Evolutionary conservation across 2,329 filamentous ascomycete genomes (phyloP), one percentile per base, ranked within the genome.

Genomic region (Lojkania enalia): DNA sequence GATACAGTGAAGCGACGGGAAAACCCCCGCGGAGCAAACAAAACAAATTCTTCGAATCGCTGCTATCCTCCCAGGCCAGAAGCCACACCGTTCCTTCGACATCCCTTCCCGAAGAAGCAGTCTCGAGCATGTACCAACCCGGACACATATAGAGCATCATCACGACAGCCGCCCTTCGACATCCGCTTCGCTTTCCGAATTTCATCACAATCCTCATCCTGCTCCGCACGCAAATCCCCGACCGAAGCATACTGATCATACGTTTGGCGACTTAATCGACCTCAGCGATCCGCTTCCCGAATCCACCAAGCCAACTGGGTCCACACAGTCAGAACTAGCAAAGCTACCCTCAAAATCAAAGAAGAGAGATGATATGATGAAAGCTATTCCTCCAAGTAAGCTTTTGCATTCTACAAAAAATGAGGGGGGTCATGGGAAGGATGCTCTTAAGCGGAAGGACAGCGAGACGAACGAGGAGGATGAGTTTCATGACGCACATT

Each of bases 11-110:
- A 63, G 63, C 53, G 84, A 91, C 57, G 77, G 76, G 35, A 71
- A 80, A 19, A 81, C 86, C 3, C 82, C 88, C 1, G 74, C 86
- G 55, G 79, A 86, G 54, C 85, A 90, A 61, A 79, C 82, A 4
- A 80, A 95, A 62, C 92, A 97, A 67, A 90, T 97, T 43, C 77
- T 95, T 58, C 79, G 87, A 18, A 90, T 97, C 47, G 87, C 89
- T 25, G 90, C 94, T 1, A 87, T 99, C 48, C 66, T 97, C 19
- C 82, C 83, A 29, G 91, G 90, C 21, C 90, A 96, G 67, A 82
- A 79, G 57, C 67, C 74, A 18, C 71, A 73, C 31, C 71, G 77
- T 42, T 58, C 61, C 74, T 77, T 66, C 80, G 80, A 55, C 66
- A 78, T 52, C 82, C 86, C 45, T 79, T 83, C 49, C 74, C 79